Percentiles rank a stretch among this genome's conserved stretches.
phyloP scores from a whole-genome alignment of 495 filamentous ascomycete species.

The Penicillium diatomitis region DNA sequence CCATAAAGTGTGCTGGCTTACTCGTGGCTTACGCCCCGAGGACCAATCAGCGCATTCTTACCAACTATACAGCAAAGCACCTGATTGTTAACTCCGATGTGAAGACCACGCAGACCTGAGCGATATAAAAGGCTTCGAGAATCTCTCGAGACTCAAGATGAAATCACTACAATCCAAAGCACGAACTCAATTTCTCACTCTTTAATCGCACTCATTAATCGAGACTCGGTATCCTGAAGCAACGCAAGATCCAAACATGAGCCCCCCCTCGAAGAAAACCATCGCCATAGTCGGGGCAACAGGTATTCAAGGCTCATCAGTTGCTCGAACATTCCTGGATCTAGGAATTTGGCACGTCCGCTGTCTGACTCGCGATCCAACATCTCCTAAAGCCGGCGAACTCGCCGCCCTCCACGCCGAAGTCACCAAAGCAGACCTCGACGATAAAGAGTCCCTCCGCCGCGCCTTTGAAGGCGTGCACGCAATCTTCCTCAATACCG shows the following conservation, averaged over 20 bases:
- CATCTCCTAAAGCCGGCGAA: background rate
- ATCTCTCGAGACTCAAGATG: too few species aligned
- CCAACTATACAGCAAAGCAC: background rate
- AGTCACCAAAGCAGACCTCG: conserved; percentile 28
- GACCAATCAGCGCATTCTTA: background rate
- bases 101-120: too few species aligned
- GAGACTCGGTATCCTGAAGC: too few species aligned
- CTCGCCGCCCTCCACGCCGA: background rate
- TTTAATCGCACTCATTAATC: too few species aligned
- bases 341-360: background rate
- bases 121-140: too few species aligned
- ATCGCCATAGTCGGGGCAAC: background rate
- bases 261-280: background rate
- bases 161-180: too few species aligned
- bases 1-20: background rate
- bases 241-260: background rate
- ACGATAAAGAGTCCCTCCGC: conserved; percentile 30
- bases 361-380: background rate
- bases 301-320: background rate
- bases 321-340: background rate
- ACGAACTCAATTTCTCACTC: too few species aligned
- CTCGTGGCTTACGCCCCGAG: background rate
- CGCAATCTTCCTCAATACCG: conserved; percentile 45
- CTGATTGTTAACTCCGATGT: too few species aligned
- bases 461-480: conserved; percentile 37